phyloP scores from a whole-genome alignment of 2,329 filamentous ascomycete genomes.

The Aspergillus versicolor region DNA sequence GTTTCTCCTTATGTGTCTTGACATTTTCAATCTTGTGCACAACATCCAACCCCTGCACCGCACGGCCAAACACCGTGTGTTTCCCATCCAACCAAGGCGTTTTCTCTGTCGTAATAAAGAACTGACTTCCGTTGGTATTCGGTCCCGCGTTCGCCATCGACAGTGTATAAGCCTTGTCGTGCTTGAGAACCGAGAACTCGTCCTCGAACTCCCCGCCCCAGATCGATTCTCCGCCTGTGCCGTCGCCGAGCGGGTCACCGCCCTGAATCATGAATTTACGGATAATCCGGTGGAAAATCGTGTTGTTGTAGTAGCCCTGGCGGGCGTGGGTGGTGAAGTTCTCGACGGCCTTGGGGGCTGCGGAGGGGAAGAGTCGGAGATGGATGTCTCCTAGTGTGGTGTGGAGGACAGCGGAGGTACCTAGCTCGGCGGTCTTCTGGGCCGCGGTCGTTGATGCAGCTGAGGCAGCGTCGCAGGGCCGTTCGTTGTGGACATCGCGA shows the following conservation, averaged over 20 bases:
- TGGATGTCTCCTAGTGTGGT: slow-evolving; percentile 94
- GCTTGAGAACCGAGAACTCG: slow-evolving; percentile 85
- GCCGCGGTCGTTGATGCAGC: slow-evolving; percentile 47
- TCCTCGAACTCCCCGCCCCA: slow-evolving; percentile 93
- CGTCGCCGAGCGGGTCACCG: slow-evolving; percentile 83
- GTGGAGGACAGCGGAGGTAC: slow-evolving; percentile 80
- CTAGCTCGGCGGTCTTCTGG: slow-evolving; percentile 67
- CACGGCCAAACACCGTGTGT: slow-evolving; percentile 93
- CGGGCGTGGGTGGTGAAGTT: slow-evolving; percentile 93
- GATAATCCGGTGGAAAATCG: slow-evolving; percentile 96
- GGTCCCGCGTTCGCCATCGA: slow-evolving; percentile 98
- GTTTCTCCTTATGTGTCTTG: slow-evolving; percentile 85
- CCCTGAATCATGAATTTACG: slow-evolving; percentile 96
- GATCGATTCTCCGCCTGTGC: slow-evolving; percentile 86
- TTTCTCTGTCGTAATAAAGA: slow-evolving; percentile 98
- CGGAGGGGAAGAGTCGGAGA: slow-evolving; percentile 86
- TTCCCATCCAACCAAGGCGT: slow-evolving; percentile 96
- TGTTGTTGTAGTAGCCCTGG: slow-evolving; percentile 93
- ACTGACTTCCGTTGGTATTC: slow-evolving; percentile 93
- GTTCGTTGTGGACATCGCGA: slow-evolving; percentile 93
- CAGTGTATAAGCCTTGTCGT: slow-evolving; percentile 94
- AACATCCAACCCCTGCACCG: slow-evolving; percentile 86
- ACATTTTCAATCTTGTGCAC: slow-evolving; percentile 94
- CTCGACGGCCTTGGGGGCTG: slow-evolving; percentile 90
- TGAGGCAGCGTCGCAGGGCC: slow-evolving; percentile 65